These are phyloP conservation scores for Pseudocercospora musae DNA, from an alignment of 2,329 filamentous ascomycete species.

Conservation along the genomic window DNA sequence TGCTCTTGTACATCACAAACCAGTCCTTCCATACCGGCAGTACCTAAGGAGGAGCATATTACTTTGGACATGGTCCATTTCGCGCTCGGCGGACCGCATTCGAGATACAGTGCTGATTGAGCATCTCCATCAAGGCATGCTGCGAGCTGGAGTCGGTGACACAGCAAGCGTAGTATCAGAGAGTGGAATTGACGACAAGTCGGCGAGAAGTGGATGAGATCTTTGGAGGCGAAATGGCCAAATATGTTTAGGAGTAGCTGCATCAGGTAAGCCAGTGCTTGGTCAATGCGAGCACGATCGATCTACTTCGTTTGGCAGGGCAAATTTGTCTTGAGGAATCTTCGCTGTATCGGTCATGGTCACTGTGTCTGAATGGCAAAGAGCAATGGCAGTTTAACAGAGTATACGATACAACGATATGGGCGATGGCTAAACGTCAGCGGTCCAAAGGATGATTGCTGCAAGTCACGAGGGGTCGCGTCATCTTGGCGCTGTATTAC, in stretches of 20 bases:
- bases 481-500: not conserved
- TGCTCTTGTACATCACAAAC: constrained; percentile 36
- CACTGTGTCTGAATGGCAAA: not conserved
- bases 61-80: constrained; percentile 67
- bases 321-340: constrained; percentile 24
- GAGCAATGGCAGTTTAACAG: no score
- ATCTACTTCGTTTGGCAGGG: constrained; percentile 34
- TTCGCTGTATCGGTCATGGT: constrained; percentile 11
- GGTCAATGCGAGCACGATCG: not conserved
- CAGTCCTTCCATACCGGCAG: constrained; percentile 53
- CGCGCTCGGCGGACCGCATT: constrained; percentile 72
- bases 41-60: constrained; percentile 65
- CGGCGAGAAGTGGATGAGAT: constrained; percentile 53
- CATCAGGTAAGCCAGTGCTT: constrained; percentile 12
- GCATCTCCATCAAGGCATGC: constrained; percentile 55
- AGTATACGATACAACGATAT: not conserved
- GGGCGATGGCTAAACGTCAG: not conserved
- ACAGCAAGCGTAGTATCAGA: constrained; percentile 61
- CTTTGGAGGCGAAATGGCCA: constrained; percentile 39
- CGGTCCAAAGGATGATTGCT: not conserved
- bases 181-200: constrained; percentile 63
- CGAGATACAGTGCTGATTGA: constrained; percentile 65
- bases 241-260: constrained; percentile 46
- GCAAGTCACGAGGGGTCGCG: not conserved
- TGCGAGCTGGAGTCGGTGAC: constrained; percentile 60